Evolutionary conservation across 345 rosid genomes (phyloP), one percentile per base, ranked within the genome.

Genomic region (Populus nigra): DNA sequence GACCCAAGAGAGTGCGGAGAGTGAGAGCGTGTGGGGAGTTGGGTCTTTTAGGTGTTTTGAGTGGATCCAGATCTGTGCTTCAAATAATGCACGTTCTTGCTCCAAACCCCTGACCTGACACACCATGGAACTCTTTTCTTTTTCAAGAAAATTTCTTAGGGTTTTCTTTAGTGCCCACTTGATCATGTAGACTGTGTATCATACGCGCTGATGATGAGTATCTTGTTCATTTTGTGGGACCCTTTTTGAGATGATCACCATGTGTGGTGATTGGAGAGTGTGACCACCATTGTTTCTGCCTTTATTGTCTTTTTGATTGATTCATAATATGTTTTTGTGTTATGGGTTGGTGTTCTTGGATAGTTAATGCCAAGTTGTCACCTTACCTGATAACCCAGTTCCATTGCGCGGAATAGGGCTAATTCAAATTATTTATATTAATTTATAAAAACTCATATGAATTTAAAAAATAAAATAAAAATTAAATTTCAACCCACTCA

Each of bases 1-100:
- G 57, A 23, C 13, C 22, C 27, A 67, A 2, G 49, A 25, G 29
- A 65, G 31, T 9, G 22, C 74, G 5, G 75, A 29, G 29, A 27
- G 59, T 12, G 36, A 49, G 67, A 1, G 50, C 0, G 70, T 25
- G 76, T 20, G 67, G 41, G 68, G 2, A 36, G 70, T 47, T 35
- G 65, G 50, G 80, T 71, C 5, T n/a, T 72, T 29, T 55, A 68
- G 70, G 47, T 67, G 74, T 38, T 45, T 38, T 39, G 76, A 76
- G 81, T 62, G 86, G 75, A 86, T 82, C 86, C 77, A 81, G 89
- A 83, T 83, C 88, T 77, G 77, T 80, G 73, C 79, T 74, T 81
- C 83, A 69, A 80, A 78, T 76, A 80, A 75, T 71, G 86, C 86
- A 84, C 82, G 85, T 83, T 69, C 85, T 63, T 36, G 35, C 80